Evolutionary conservation across 108 stramenopile genomes (phyloP), one percentile per base, ranked within the genome.

Genomic region (Aurantiochytrium sp.): DNA sequence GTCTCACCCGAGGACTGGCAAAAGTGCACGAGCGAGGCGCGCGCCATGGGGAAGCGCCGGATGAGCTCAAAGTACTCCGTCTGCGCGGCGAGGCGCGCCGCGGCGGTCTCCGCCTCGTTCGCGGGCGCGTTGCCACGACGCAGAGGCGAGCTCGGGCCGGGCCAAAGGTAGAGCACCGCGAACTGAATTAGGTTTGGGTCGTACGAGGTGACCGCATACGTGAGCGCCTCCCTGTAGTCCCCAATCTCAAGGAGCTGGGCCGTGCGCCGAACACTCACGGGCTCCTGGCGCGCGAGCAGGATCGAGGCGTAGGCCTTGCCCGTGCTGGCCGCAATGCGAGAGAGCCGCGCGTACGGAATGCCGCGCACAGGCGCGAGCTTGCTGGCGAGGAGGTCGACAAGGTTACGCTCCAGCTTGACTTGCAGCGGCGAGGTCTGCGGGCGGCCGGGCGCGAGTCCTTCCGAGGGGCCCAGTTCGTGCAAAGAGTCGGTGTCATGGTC

Each of bases 281-380:
- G 73, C 24, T 81, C 73, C 42, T 41, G 42, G 73, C 45, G 39
- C 12, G 73, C 73, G n/a, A 81, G 45, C 21, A 81, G 39, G 3
- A 81, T 48, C 6, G 73, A 22, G n/a, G 45, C 39, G 45, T 81
- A 48, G 2, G 17, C 17, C 24, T 81, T 81, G n/a, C 73, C 73
- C 6, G 42, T 19, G 42, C 21, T 48, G 15, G 39, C 42, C 3
- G 73, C 73, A 22, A 81, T 3, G 42, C 73, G 73, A 12, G 73
- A 41, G 12, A 81, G 45, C 12, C 73, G 73, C 12, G 73, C 45
- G 39, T 81, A 81, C 42, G 42, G 73, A 27, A 81, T 81, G n/a
- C 73, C 73, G 30, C 73, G 73, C 21, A 81, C 73, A 17, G 73
- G 73, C 2, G 73, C 73, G 30, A 81, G 73, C 24, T 48, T 81